phyloP scores from a whole-genome alignment of 2,329 filamentous ascomycete species.

The Trichoderma sp. region DNA sequence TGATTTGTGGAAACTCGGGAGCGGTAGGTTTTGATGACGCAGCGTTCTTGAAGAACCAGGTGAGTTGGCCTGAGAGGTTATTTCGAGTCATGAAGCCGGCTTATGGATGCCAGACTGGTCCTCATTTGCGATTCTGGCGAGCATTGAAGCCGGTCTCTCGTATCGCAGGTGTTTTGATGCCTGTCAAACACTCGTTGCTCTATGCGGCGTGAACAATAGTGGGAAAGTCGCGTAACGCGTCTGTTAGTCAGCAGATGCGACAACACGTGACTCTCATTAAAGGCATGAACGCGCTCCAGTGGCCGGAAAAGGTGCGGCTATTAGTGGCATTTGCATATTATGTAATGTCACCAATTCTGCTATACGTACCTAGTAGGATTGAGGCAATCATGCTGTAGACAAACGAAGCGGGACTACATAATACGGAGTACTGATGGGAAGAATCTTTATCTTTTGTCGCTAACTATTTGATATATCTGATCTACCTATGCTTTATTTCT shows the following conservation, averaged over 20 bases:
- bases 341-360: not conserved
- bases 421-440: not conserved
- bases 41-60: constrained; percentile 54
- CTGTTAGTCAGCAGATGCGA: constrained; percentile 32
- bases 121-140: constrained; percentile 23
- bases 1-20: constrained; percentile 36
- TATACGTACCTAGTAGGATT: too few relatives aligned
- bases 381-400: too few relatives aligned
- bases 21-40: constrained; percentile 39
- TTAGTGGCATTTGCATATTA: not conserved
- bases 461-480: not conserved
- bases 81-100: constrained; percentile 59
- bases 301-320: not conserved
- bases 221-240: constrained; percentile 31
- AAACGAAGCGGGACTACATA: not conserved
- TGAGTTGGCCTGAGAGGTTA: constrained; percentile 55
- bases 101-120: constrained; percentile 24
- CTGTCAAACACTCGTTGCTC: not conserved
- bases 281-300: not conserved
- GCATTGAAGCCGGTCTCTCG: constrained; percentile 24
- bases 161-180: not conserved
- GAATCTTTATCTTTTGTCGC: not conserved
- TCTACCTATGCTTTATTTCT: not conserved
- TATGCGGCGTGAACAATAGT: constrained; percentile 14
- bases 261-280: constrained; percentile 22